Evolutionary conservation across 805 yeast genomes (phyloP).

Genomic region (Monosporozyma solicola): DNA sequence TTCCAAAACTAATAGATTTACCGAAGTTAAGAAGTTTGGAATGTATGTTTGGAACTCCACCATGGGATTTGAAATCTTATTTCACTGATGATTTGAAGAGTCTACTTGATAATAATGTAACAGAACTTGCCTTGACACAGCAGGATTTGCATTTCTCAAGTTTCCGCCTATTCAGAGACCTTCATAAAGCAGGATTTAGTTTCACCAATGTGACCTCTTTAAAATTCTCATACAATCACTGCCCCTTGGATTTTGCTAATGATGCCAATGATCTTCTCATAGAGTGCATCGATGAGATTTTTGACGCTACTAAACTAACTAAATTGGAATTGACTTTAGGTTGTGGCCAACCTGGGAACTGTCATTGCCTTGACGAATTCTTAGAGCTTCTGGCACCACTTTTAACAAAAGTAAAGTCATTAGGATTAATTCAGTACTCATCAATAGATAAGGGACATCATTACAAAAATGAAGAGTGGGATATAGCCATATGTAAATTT

Average conservation of each 20-base stretch:
- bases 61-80: background rate
- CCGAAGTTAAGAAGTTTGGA: background rate
- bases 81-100: background rate
- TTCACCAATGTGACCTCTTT: conserved; percentile 26
- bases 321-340: conserved; percentile 46
- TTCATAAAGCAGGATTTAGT: conserved; percentile 3
- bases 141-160: conserved; percentile 33
- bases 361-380: conserved; percentile 41
- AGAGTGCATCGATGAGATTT: conserved; percentile 23
- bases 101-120: background rate
- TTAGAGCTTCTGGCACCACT: conserved; percentile 31
- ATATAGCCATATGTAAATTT: conserved; percentile 38
- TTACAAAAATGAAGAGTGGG: conserved; percentile 48
- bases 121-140: conserved; percentile 19
- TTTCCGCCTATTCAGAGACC: conserved; percentile 27
- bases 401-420: conserved; percentile 15
- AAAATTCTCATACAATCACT: conserved; percentile 39
- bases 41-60: background rate
- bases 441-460: conserved; percentile 31
- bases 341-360: conserved; percentile 36
- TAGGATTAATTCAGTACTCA: conserved; percentile 29
- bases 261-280: conserved; percentile 22
- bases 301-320: conserved; percentile 27
- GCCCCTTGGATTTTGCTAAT: conserved; percentile 34
- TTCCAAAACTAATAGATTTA: background rate